Evolutionary conservation across 208 protist genomes (phyloP).

Genomic region (Tritrichomonas musculus): DNA sequence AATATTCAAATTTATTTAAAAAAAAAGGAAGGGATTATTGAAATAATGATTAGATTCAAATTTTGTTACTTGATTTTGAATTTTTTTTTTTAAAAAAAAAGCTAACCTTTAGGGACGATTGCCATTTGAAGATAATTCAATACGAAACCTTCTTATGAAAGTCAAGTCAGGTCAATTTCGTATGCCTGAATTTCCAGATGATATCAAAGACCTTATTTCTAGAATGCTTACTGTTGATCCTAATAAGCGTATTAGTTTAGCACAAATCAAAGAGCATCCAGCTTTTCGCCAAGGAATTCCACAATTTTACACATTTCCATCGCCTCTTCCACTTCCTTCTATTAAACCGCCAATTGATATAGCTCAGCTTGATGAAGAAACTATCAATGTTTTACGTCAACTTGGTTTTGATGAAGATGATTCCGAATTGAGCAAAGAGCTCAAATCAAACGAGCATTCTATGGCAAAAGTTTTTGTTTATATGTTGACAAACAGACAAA

Average conservation of each 20-base stretch:
- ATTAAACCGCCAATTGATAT: neutral
- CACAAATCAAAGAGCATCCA: slow-evolving; percentile 37
- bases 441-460: neutral
- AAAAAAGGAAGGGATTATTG: too few relatives aligned
- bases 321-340: neutral
- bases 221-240: slow-evolving; percentile 39
- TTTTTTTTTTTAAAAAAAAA: too few relatives aligned
- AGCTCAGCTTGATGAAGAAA: neutral
- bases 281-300: neutral
- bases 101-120: slow-evolving; percentile 27
- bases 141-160: neutral
- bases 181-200: slow-evolving; percentile 19
- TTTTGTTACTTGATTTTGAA: too few relatives aligned
- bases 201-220: slow-evolving; percentile 38
- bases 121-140: slow-evolving; percentile 1
- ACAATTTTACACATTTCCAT: neutral
- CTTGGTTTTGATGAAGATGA: neutral
- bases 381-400: neutral
- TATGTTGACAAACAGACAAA: neutral
- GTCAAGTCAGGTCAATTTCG: neutral
- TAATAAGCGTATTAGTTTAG: neutral
- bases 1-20: too few relatives aligned
- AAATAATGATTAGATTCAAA: too few relatives aligned
- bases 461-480: neutral
- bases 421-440: neutral